These are phyloP conservation scores for Rhodosporidiobolus sp. DNA, from an alignment of 768 basidiomycete genomes.

Conservation along the genomic window DNA sequence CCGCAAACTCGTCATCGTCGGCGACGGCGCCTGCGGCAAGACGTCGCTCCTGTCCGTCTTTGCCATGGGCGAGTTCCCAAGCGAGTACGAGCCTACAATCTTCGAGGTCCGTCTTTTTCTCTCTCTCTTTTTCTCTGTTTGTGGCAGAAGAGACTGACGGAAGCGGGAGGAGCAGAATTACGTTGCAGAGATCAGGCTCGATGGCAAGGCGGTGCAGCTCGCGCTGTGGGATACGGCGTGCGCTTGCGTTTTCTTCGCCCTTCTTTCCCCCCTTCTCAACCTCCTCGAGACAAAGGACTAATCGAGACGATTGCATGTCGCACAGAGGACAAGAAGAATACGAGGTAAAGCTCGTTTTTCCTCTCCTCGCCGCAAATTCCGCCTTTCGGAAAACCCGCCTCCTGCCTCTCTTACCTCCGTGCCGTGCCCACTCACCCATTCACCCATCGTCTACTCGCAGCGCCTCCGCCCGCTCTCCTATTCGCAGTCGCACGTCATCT, in stretches of 20 bases:
- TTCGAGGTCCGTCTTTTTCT: constrained; percentile 37
- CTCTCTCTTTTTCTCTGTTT: not conserved
- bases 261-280: not conserved
- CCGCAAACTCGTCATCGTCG: constrained; percentile 92
- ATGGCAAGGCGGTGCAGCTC: constrained; percentile 94
- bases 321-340: constrained; percentile 95
- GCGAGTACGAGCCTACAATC: constrained; percentile 67
- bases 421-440: not conserved
- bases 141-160: not conserved
- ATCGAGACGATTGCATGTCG: constrained; percentile 5
- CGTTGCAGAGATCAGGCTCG: constrained; percentile 94
- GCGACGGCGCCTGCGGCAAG: constrained; percentile 98
- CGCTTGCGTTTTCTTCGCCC: constrained; percentile 58
- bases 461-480: constrained; percentile 94
- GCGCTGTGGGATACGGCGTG: constrained; percentile 99
- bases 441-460: constrained; percentile 50
- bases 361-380: not conserved
- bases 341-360: constrained; percentile 60
- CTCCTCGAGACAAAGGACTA: not conserved
- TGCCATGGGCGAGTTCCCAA: constrained; percentile 88
- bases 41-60: constrained; percentile 86
- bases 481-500: constrained; percentile 96
- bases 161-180: constrained; percentile 63
- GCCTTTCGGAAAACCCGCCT: not conserved
- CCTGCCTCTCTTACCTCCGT: not conserved